Base-by-base conservation (phyloP, 2,329 filamentous ascomycete species). In the Fonsecaea pedrosoi region DNA sequence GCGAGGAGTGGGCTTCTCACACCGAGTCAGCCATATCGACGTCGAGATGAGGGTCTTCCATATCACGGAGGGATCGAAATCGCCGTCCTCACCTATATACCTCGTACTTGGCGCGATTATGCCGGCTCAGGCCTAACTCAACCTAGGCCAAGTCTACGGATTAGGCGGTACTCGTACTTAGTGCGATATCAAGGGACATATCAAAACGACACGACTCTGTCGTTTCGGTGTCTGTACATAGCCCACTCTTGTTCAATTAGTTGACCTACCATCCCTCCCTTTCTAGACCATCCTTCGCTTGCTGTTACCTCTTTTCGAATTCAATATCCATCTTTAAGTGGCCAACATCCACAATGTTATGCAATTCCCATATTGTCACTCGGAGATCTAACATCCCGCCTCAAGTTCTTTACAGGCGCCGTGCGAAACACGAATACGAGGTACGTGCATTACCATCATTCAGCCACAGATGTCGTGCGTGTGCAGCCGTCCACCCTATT, bases 401-500 rank as follows among this genome's bases (percentile, higher is more conserved):
- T 50, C 45, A 30, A 21, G 45, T 13, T 25, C 18, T 50, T 10
- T 25, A 30, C 42, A 50, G 45, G 25, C 21, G 21, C 18, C 21
- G 4, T 50, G 18, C 18, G 9, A 50, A 50, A 50, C 45, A 32
- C 30, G 30, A 32, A 32, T 32, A 2, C 25, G 25, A 25, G 25
- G 25, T 25, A 50, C 25, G 21, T 50, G 9, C 45, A 21, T 21
- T 21, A 21, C 42, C 42, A 48, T 21, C 42, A 21, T 18, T 15
- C 6, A 48, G n/a, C 18, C n/a, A n/a, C 15, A 10, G 2, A 48
- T 9, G 38, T 21, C 15, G n/a, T 48, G n/a, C 42, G 25, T 25
- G 55, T 30, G 12, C 15, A 38, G n/a, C 15, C 21, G 21, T 15
- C 21, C 37, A n/a, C 30, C 42, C 18, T 57, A 69, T 54, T 69